Base-by-base conservation (phyloP, 2,329 filamentous ascomycete genomes). In the Ilyonectria robusta region DNA sequence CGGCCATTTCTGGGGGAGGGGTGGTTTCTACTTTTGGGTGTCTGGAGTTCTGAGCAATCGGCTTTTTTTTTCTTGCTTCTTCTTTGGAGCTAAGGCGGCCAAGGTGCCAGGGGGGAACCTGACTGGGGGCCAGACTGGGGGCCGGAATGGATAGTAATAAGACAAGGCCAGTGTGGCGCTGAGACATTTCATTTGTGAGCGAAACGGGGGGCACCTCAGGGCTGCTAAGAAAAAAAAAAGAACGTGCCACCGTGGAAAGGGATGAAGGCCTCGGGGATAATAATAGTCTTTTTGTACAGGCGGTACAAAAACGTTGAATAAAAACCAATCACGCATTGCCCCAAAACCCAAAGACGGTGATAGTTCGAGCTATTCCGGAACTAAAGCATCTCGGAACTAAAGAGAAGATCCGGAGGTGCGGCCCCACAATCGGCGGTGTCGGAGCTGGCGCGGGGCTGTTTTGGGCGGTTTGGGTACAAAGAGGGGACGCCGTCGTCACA, bases 181-280 rank as follows among this genome's bases (percentile, higher is more conserved):
- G 66, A 75, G 66, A 72, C 65, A 67, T 62, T 51, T 67, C 56
- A 65, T 65, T 64, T 73, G 63, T 68, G 66, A 62, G 46, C 55
- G 35, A 59, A 33, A 23, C 35, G 54, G 42, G 46, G 31, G 31
- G 59, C 46, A 21, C 31, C 58, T 54, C 40, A 63, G 53, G 26
- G 26, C 5, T 26, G 26, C 26, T 26, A 65, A 62, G 40, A 29
- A 33, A 46, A 67, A 50, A 47, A 37, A 50, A 51, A 23, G 29
- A 47, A 44, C 26, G 53, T 47, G 46, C 48, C 35, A 50, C n/a
- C 26, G 11, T 37, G 11, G 37, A 17, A 46, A 29, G 62, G 46
- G 35, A 51, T 56, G 51, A 65, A 65, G 40, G 51, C 50, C 50
- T 31, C 42, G 46, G 33, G 58, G 46, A 61, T 61, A 66, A 61